These are phyloP conservation scores for Lecanosticta acicola DNA, from an alignment of 2,329 filamentous ascomycete genomes.

Conservation along the genomic window DNA sequence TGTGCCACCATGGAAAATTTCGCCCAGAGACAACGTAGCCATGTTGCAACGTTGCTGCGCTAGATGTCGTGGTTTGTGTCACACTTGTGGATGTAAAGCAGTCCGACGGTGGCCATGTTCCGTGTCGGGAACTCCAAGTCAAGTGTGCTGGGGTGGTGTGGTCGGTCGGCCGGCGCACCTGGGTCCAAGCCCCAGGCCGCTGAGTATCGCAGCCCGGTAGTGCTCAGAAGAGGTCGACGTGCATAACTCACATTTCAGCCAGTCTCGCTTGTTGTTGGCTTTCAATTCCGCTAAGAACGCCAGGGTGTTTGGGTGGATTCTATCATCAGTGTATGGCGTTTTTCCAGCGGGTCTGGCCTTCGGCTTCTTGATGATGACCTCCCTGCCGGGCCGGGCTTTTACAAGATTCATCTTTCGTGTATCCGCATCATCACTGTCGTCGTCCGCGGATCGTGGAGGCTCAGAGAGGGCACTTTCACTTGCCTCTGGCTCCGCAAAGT, in stretches of 20 bases:
- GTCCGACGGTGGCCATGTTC: too few species aligned
- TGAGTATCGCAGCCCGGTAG: not conserved
- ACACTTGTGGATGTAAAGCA: too few species aligned
- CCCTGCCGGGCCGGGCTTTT: conserved; percentile 53
- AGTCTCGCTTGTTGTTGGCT: conserved; percentile 57
- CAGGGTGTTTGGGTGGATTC: conserved; percentile 59
- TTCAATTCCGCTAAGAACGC: conserved; percentile 55
- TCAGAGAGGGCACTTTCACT: conserved; percentile 37
- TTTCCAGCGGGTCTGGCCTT: conserved; percentile 56
- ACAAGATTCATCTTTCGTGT: conserved; percentile 43
- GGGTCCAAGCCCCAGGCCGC: too few species aligned
- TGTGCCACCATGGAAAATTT: too few species aligned
- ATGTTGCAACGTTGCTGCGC: too few species aligned
- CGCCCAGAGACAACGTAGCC: too few species aligned
- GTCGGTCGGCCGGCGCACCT: too few species aligned
- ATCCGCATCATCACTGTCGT: conserved; percentile 32
- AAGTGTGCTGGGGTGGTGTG: too few species aligned
- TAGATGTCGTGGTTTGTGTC: too few species aligned
- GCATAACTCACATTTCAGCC: conserved; percentile 59
- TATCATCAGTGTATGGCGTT: conserved; percentile 52
- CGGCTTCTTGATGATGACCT: conserved; percentile 58
- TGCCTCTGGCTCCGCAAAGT: conserved; percentile 35
- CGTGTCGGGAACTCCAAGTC: too few species aligned
- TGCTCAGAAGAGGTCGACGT: not conserved
- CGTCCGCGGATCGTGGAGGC: conserved; percentile 32